Evolutionary conservation across 2,329 filamentous ascomycete species (phyloP).

Genomic region (Diaporthe sp.): DNA sequence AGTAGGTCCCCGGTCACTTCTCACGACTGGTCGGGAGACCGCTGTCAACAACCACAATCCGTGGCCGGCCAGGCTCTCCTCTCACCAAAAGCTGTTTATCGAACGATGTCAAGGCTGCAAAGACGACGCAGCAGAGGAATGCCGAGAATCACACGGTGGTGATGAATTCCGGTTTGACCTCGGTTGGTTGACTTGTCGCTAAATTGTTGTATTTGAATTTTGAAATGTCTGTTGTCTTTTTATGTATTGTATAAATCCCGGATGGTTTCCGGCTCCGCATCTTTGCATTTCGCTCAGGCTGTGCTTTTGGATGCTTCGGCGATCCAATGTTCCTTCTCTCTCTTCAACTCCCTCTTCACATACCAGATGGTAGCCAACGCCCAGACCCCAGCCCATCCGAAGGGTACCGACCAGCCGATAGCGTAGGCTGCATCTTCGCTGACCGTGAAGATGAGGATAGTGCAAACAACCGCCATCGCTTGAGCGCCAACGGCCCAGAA

Average conservation of each 20-base stretch:
- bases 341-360: constrained; percentile 46
- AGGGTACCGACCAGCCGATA: constrained; percentile 46
- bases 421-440: constrained; percentile 43
- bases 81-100: neutral
- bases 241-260: neutral
- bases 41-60: neutral
- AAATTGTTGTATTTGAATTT: neutral
- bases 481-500: constrained; percentile 67
- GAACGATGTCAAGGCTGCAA: neutral
- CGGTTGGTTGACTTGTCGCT: neutral
- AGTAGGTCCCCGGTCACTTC: neutral
- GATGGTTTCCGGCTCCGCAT: neutral
- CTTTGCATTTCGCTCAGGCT: neutral
- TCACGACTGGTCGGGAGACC: constrained; percentile 14
- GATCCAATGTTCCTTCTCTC: constrained; percentile 46
- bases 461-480: constrained; percentile 43
- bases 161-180: neutral
- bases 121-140: neutral
- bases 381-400: constrained; percentile 46
- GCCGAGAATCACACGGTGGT: neutral
- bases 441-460: constrained; percentile 45
- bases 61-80: neutral
- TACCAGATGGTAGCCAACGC: constrained; percentile 46
- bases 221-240: neutral
- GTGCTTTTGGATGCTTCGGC: constrained; percentile 42